Evolutionary conservation across 768 basidiomycete genomes (phyloP), one percentile per base, ranked within the genome.

Genomic region (Russula compacta): DNA sequence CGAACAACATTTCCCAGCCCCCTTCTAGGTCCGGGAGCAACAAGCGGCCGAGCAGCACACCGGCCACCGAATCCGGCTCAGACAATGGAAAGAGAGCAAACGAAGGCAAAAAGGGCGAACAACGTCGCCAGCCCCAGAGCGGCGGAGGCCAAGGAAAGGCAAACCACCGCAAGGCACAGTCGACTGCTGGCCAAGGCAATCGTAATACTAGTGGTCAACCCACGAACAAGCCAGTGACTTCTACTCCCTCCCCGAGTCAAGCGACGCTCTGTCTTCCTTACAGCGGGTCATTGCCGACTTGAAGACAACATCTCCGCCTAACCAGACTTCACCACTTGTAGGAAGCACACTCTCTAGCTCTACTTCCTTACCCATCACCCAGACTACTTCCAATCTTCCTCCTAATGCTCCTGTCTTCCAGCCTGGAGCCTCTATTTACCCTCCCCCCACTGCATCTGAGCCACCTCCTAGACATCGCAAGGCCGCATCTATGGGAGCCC

Each of bases 231-330:
- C 43, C 52, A 5, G 70, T 67, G 62, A 71, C 78, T 15, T 80
- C 83, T 40, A 78, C 78, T 42, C 80, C 82, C 64, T 76, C 73
- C 64, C 78, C 78, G 87, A 90, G 66, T 81, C 83, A 21, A 90
- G 87, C 70, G 87, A 87, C 71, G 90, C 88, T 17, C 77, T 93
- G 60, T 88, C 87, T 62, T 92, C 90, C 33, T 82, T 98, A 56
- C 93, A 98, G 70, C 84, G 91, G 59, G 87, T 97, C 72, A 98
- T 98, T 67, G 89, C 89, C 58, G 94, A 98, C 73, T 79, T 97
- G 65, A 95, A 93, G 79, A 86, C 87, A 17, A 81, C 91, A 3
- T 85, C 90, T 56, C 84, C 89, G 53, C 77, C 83, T 54, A 81
- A 76, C 69, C 81, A 73, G 67, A 66, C 73, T 8, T 62, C 69